Percentiles rank a stretch among this genome's conserved stretches.
Conservation (phyloP, 345 rosid species). For the Brassica rapa region DNA sequence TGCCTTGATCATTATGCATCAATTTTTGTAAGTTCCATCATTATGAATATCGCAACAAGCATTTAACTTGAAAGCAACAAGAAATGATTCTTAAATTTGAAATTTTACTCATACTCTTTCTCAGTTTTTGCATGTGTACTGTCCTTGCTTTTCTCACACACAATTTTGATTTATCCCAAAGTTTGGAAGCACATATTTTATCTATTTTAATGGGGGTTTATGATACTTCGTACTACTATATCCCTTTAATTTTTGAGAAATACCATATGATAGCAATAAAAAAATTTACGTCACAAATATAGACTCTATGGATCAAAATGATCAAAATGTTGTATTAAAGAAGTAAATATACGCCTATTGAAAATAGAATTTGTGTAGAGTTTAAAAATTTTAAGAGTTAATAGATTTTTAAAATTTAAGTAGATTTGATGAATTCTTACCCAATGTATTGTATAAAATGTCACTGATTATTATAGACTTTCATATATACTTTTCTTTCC, state of each 20-base stretch:
- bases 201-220: neutral
- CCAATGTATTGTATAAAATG: too few species aligned
- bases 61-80: constrained; percentile 34
- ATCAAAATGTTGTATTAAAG: too few species aligned
- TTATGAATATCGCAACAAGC: constrained; percentile 25
- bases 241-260: neutral
- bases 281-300: too few species aligned
- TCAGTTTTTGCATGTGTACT: constrained; percentile 31
- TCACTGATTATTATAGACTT: too few species aligned
- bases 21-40: constrained; percentile 24
- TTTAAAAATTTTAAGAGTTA: too few species aligned
- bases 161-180: constrained; percentile 34
- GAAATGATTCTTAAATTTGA: constrained; percentile 31
- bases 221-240: neutral
- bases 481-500: too few species aligned
- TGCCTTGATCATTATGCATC: neutral
- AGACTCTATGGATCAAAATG: too few species aligned
- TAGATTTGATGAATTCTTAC: too few species aligned
- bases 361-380: too few species aligned
- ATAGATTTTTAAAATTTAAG: too few species aligned
- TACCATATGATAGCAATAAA: too few species aligned
- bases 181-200: neutral
- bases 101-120: constrained; percentile 28
- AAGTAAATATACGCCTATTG: too few species aligned
- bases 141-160: constrained; percentile 35